Base-by-base conservation (phyloP, 768 basidiomycete genomes). In the Chiua virens region DNA sequence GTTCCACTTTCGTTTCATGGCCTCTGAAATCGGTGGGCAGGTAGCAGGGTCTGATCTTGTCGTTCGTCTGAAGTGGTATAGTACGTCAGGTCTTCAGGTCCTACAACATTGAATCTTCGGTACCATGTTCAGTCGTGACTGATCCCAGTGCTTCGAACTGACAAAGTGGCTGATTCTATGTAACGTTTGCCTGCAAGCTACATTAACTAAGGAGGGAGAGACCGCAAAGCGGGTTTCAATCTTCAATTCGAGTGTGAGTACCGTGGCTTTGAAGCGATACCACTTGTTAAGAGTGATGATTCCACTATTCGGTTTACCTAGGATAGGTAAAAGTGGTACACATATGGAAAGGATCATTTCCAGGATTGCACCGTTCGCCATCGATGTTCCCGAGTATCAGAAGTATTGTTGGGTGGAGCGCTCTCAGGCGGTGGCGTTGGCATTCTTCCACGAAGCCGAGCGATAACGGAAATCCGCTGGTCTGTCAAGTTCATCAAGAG, bases 1-100 rank as follows among this genome's bases (percentile, higher is more conserved):
- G 80, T 81, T 14, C 74, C 82, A 40, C 75, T 88, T 39, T 67
- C 74, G 53, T 79, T 81, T 6, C 84, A 83, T 28, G 80, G 76
- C 27, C 85, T 87, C 67, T 86, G 66, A 75, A 46, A 40, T 32
- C 27, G 15, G 4, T 14, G 25, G 28, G 32, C 43, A 25, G 25
- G 30, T 35, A 22, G 11, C 11, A 21, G n/a, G 32, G 30, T 20
- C 13, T 28, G 34, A 30, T 25, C 17, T 11, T 34, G 46, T 37
- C 25, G 6, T 49, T 23, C n/a, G 28, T 50, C 27, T 6, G 25
- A 27, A 27, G 25, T 27, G 25, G 25, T 27, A 27, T 27, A 8
- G 25, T 30, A 30, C 8, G 28, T 15, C 36, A 25, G 20, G 34
- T 36, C n/a, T n/a, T n/a, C n/a, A n/a, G n/a, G 4, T 53, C 28